phyloP scores from a whole-genome alignment of 2,329 filamentous ascomycete genomes.

The Calonectria multiphialidica region DNA sequence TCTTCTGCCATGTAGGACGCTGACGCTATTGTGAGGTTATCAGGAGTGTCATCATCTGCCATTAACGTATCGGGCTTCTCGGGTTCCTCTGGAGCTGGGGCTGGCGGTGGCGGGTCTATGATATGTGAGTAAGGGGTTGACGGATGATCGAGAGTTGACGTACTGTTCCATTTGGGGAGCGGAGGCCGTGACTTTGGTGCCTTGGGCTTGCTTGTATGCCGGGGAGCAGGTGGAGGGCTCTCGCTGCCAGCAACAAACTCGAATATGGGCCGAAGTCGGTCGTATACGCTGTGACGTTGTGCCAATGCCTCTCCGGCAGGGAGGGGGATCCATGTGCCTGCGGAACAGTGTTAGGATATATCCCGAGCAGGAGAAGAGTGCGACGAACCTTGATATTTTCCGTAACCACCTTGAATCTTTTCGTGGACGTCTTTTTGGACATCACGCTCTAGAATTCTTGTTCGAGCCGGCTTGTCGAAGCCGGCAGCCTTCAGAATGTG shows the following conservation, averaged over 20 bases:
- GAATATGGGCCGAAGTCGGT: constrained; percentile 88
- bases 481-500: constrained; percentile 97
- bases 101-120: constrained; percentile 34
- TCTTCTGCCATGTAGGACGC: constrained; percentile 89
- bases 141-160: constrained; percentile 13
- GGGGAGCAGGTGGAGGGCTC: constrained; percentile 92
- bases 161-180: constrained; percentile 69
- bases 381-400: constrained; percentile 90
- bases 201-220: constrained; percentile 91
- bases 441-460: constrained; percentile 93
- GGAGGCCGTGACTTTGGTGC: constrained; percentile 67
- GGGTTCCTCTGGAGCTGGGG: constrained; percentile 66
- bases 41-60: constrained; percentile 84
- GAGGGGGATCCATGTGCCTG: constrained; percentile 96
- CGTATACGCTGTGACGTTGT: constrained; percentile 86
- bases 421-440: constrained; percentile 97
- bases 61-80: constrained; percentile 73
- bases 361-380: no score
- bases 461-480: constrained; percentile 96
- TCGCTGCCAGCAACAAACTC: constrained; percentile 87
- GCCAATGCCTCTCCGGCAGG: constrained; percentile 84
- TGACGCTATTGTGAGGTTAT: constrained; percentile 85
- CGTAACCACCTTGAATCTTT: constrained; percentile 98
- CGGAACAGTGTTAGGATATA: not conserved
- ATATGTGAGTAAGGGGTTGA: constrained; percentile 21